A percentile compares a stretch with the other conserved stretches of the same genome.
Evolutionary conservation across 345 rosid species (phyloP).

Genomic region (Heritiera littoralis): DNA sequence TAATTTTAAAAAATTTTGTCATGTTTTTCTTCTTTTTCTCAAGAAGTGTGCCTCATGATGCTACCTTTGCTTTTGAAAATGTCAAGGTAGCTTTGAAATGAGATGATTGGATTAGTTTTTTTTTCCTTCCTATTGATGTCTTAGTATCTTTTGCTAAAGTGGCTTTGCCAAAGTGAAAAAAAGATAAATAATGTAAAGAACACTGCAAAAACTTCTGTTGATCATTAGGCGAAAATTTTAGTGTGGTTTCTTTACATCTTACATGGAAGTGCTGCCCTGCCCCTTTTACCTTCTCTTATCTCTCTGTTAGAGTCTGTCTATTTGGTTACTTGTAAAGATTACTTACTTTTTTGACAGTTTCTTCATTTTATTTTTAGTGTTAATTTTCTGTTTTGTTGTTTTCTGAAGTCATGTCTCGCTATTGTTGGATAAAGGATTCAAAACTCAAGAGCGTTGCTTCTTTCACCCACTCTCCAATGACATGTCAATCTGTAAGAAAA

Average conservation of each 20-base stretch:
- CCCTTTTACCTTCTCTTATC: neutral
- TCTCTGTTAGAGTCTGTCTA: neutral
- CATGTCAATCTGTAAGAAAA: constrained; percentile 67
- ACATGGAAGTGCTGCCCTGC: neutral
- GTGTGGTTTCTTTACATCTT: neutral
- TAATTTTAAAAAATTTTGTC: neutral
- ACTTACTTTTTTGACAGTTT: neutral
- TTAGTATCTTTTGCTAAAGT: neutral
- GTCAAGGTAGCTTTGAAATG: neutral
- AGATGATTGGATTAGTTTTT: neutral
- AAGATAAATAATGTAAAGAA: neutral
- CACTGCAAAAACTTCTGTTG: neutral
- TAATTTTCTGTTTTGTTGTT: neutral
- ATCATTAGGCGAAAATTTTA: neutral
- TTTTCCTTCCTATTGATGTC: neutral
- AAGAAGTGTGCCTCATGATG: neutral
- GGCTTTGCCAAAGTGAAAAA: neutral
- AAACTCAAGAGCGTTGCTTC: constrained; percentile 60
- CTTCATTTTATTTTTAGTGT: neutral
- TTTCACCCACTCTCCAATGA: constrained; percentile 91
- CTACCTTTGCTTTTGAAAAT: neutral
- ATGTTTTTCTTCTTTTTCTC: neutral
- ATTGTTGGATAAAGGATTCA: constrained; percentile 74
- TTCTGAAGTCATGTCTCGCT: constrained; percentile 65
- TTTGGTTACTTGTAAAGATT: neutral